Evolutionary conservation across 2,329 filamentous ascomycete genomes (phyloP).

Genomic region (Aspergillus quadricinctus): DNA sequence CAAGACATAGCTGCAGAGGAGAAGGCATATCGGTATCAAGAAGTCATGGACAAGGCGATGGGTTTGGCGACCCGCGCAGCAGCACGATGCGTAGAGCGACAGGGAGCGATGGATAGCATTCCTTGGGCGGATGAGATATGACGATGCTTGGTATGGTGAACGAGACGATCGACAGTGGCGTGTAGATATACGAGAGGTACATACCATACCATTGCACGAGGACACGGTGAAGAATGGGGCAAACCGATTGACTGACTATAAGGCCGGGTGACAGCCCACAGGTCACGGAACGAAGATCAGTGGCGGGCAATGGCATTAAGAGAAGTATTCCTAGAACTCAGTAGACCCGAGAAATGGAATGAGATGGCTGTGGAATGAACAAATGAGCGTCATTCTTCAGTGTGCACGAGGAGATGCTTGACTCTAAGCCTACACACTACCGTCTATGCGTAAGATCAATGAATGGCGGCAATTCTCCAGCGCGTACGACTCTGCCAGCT

Average conservation of each 20-base stretch:
- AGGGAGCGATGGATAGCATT: conserved; percentile 47
- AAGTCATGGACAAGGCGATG: conserved; percentile 44
- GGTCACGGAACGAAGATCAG: background rate
- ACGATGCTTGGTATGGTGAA: conserved; percentile 11
- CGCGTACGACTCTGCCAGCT: background rate
- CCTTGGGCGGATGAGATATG: conserved; percentile 45
- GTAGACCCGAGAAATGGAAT: background rate
- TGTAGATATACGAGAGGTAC: background rate
- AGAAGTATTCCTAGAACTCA: background rate
- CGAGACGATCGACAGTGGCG: background rate
- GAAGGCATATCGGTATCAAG: conserved; percentile 34
- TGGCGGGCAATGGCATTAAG: background rate
- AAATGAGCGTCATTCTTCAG: background rate
- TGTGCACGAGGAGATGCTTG: background rate
- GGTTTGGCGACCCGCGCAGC: conserved; percentile 42
- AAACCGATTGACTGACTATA: background rate
- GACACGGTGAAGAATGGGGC: background rate
- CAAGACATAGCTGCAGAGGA: conserved; percentile 37
- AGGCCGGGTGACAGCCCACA: background rate
- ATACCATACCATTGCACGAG: background rate
- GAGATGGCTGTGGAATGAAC: background rate
- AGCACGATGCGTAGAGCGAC: conserved; percentile 42
- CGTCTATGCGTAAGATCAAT: background rate
- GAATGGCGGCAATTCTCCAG: background rate
- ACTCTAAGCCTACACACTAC: background rate